These are phyloP conservation scores for Pseudotsuga menziesii DNA, from an alignment of 75 land plant species.

Conservation along the genomic window DNA sequence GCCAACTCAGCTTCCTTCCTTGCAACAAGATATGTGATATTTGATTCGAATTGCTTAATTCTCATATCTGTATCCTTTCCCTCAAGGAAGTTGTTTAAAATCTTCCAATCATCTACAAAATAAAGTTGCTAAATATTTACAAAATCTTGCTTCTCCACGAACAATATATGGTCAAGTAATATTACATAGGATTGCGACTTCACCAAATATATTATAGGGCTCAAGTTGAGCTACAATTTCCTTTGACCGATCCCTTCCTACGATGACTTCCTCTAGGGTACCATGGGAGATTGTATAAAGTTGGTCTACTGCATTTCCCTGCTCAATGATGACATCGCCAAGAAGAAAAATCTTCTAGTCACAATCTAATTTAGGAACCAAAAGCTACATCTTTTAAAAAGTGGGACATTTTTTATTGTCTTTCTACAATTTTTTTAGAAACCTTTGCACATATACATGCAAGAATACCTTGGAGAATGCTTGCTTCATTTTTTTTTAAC, in stretches of 20 bases:
- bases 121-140: slow-evolving; percentile 51
- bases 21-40: slow-evolving; percentile 51
- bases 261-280: slow-evolving; percentile 38
- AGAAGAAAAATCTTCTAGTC: slow-evolving; percentile 25
- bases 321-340: slow-evolving; percentile 34
- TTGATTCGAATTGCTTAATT: slow-evolving; percentile 58
- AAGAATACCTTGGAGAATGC: slow-evolving; percentile 34
- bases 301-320: slow-evolving; percentile 24
- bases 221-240: slow-evolving; percentile 35
- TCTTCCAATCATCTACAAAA: slow-evolving; percentile 49
- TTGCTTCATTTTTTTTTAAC: too few relatives aligned
- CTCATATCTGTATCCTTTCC: slow-evolving; percentile 28
- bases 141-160: slow-evolving; percentile 64
- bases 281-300: slow-evolving; percentile 24
- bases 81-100: slow-evolving; percentile 63
- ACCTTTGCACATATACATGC: slow-evolving; percentile 33
- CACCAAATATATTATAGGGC: slow-evolving; percentile 58
- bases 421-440: slow-evolving; percentile 3
- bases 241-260: slow-evolving; percentile 51
- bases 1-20: slow-evolving; percentile 77
- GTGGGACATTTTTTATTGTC: slow-evolving; percentile 10
- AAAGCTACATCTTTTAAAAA: slow-evolving; percentile 18
- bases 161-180: slow-evolving; percentile 83
- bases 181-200: slow-evolving; percentile 72
- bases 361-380: slow-evolving; percentile 23